phyloP scores from a whole-genome alignment of 768 basidiomycete species.

The Artomyces pyxidatus region DNA sequence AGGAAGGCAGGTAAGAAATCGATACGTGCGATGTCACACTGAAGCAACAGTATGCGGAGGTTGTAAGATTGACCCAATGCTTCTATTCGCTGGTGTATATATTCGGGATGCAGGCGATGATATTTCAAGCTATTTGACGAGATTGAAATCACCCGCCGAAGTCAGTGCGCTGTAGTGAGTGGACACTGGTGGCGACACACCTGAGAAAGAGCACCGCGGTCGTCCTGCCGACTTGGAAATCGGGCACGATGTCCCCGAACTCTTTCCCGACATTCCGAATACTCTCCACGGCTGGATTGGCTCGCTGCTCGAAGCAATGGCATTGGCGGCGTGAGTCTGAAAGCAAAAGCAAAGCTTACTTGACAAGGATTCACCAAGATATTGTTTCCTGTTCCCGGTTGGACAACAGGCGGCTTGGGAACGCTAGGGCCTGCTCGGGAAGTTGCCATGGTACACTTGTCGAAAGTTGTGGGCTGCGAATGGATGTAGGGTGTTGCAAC shows the following conservation, averaged over 20 bases:
- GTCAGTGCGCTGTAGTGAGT: background rate
- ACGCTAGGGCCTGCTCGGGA: background rate
- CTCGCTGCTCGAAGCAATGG: slow-evolving; percentile 41
- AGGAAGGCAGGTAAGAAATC: background rate
- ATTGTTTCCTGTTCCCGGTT: slow-evolving; percentile 25
- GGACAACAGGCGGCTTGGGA: slow-evolving; percentile 25
- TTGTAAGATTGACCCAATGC: slow-evolving; percentile 76
- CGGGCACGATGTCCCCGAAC: slow-evolving; percentile 87
- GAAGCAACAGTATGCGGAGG: slow-evolving; percentile 76
- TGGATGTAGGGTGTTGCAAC: too few species aligned
- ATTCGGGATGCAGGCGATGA: slow-evolving; percentile 95
- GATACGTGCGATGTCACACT: slow-evolving; percentile 81
- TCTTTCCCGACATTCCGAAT: slow-evolving; percentile 90
- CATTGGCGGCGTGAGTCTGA: background rate
- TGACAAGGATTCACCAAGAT: slow-evolving; percentile 28
- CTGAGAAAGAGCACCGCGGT: slow-evolving; percentile 90
- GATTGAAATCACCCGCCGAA: background rate
- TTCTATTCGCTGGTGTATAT: slow-evolving; percentile 86
- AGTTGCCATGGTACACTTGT: too few species aligned
- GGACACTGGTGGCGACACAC: slow-evolving; percentile 30
- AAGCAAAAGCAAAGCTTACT: slow-evolving; percentile 6
- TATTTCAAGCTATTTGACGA: slow-evolving; percentile 63
- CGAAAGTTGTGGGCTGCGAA: too few species aligned
- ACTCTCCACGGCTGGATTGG: slow-evolving; percentile 82
- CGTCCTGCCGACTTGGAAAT: slow-evolving; percentile 93